Base-by-base conservation (phyloP, 345 rosid species). In the Lepidium didymum region DNA sequence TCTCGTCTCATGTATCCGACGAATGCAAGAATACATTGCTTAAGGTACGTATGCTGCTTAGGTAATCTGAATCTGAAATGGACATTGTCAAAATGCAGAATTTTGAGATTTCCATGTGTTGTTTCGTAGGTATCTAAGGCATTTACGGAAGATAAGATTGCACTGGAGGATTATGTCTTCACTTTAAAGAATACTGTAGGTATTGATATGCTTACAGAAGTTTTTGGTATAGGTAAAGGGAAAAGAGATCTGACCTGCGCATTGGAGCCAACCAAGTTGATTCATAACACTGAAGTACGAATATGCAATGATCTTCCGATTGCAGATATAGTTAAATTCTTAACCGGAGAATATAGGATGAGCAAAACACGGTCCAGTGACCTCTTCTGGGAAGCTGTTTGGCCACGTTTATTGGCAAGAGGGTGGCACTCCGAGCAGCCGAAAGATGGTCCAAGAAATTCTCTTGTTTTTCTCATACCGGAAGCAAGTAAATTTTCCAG, bases 361-460 rank as follows among this genome's bases (percentile, higher is more conserved):
- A 87, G 97, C 77, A 91, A 91, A 80, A 87, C 90, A 10, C 63
- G 88, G 62, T 87, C 93, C 42, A 79, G 76, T 64, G 91, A 88
- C 77, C 86, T 91, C 66, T 88, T 91, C 75, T 91, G 94, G 97
- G 97, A 91, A 79, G 97, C 96, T 62, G 96, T 88, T 36, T 91
- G 96, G 97, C 97, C 96, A 27, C 91, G 94, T 41, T 73, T 91
- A 53, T 77, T 91, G 68, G 96, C 91, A 53, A 81, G 87, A 69
- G 97, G 96, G 33, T 91, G 97, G 97, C 96, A 85, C 66, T 91
- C 96, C 9, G 93, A 91, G 84, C 85, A 87, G 75, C 96, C 91
- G 1, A 73, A 76, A 31, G 76, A 79, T 64, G 67, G 78, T 47
- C 77, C 78, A 7, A 87, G 69, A 74, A 73, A 83, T 67, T 78